These are phyloP conservation scores for Euphorbia tirucalli DNA, from an alignment of 345 rosid species.

Conservation along the genomic window DNA sequence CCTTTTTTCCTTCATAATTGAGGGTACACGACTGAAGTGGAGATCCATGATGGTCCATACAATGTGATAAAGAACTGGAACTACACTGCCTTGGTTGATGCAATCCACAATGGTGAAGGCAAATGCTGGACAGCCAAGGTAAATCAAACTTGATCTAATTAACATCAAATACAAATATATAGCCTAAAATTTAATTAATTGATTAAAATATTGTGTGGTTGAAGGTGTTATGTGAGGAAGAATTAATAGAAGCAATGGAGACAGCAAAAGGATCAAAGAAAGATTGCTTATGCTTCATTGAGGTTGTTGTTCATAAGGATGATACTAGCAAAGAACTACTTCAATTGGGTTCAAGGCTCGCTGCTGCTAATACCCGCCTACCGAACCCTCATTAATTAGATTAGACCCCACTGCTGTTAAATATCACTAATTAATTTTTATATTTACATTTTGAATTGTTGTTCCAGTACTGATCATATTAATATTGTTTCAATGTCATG, in stretches of 20 bases:
- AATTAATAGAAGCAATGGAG: slow-evolving; percentile 55
- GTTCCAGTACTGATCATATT: no score
- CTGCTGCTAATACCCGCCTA: slow-evolving; percentile 75
- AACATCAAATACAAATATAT: no score
- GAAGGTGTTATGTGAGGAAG: slow-evolving; percentile 65
- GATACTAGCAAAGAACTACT: slow-evolving; percentile 83
- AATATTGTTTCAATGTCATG: no score
- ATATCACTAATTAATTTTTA: no score
- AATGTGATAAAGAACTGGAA: slow-evolving; percentile 88
- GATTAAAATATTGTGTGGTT: no score
- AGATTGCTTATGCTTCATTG: slow-evolving; percentile 75
- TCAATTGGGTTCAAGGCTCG: slow-evolving; percentile 76
- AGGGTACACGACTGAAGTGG: slow-evolving; percentile 46
- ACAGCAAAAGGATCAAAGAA: slow-evolving; percentile 51
- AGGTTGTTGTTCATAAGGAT: slow-evolving; percentile 71
- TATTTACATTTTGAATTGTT: no score
- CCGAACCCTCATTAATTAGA: slow-evolving; percentile 72
- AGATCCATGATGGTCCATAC: slow-evolving; percentile 85
- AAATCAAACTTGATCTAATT: not conserved
- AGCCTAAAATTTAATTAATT: not conserved
- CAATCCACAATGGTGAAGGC: no score
- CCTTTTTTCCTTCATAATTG: no score
- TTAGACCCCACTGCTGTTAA: no score
- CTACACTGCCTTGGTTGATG: slow-evolving; percentile 66
- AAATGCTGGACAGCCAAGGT: slow-evolving; percentile 86